Conservation (phyloP, 2,329 filamentous ascomycete species). For the Trichoderma koningii region DNA sequence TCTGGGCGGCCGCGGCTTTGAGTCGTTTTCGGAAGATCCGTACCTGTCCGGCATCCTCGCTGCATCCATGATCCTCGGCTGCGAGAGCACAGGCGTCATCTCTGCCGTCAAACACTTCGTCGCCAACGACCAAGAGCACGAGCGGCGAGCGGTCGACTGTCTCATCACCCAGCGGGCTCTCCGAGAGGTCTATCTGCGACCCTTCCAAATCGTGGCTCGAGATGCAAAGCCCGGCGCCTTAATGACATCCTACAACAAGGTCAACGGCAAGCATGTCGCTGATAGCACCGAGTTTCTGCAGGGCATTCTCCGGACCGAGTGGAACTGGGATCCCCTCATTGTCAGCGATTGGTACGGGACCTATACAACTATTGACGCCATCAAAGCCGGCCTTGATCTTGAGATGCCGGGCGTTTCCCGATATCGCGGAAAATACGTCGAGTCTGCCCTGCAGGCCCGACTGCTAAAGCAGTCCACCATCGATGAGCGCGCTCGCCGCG, state of each 20-base stretch:
- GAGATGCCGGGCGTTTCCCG: constrained; percentile 17
- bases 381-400: constrained; percentile 8
- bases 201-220: constrained; percentile 11
- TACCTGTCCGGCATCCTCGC: constrained; percentile 2
- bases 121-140: constrained; percentile 15
- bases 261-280: constrained; percentile 7
- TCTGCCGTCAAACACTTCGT: constrained; percentile 16
- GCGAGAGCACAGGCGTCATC: constrained; percentile 4
- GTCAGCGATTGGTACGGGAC: constrained; percentile 17
- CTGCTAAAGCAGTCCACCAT: constrained; percentile 1
- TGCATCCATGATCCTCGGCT: constrained; percentile 7
- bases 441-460: constrained; percentile 11
- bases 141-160: constrained; percentile 12
- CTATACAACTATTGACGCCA: constrained; percentile 7
- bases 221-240: constrained; percentile 10
- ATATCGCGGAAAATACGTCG: constrained; percentile 14
- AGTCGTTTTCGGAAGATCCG: constrained; percentile 14
- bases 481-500: constrained; percentile 7
- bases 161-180: constrained; percentile 13
- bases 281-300: not conserved
- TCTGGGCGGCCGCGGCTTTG: constrained; percentile 8
- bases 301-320: not conserved
- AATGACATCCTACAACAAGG: constrained; percentile 20
- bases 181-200: constrained; percentile 2
- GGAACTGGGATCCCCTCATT: constrained; percentile 15